Evolutionary conservation across 1,139 yeast species (phyloP).

Genomic region (Magnusiomyces magnusii): DNA sequence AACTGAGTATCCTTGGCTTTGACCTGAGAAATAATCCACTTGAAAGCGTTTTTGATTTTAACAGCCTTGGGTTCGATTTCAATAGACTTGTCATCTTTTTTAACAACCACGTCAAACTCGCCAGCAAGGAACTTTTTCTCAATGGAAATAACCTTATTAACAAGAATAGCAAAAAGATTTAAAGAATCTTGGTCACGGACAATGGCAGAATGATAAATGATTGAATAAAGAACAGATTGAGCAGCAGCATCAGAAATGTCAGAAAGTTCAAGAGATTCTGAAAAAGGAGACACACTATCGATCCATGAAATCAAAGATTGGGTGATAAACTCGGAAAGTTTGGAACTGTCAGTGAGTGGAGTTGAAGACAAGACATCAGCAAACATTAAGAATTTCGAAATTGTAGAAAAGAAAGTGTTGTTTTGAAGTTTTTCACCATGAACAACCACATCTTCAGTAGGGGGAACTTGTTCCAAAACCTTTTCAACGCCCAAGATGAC

Average conservation of each 20-base stretch:
- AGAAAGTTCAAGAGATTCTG: background rate
- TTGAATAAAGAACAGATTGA: background rate
- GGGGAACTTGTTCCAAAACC: background rate
- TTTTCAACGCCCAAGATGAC: background rate
- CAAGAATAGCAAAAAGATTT: background rate
- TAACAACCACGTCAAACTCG: background rate
- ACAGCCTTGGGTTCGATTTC: background rate
- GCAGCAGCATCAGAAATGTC: background rate
- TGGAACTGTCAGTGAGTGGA: background rate
- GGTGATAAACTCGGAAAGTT: background rate
- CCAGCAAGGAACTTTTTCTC: background rate
- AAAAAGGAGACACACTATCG: background rate
- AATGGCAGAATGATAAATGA: background rate
- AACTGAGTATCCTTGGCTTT: slow-evolving; percentile 1
- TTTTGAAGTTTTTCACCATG: background rate
- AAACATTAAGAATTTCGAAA: background rate
- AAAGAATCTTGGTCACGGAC: background rate
- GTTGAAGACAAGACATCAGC: background rate
- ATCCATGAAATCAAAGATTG: background rate
- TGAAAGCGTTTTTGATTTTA: background rate
- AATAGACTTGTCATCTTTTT: background rate
- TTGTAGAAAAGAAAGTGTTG: background rate
- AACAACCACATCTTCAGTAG: background rate
- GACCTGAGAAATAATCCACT: background rate
- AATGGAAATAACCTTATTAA: background rate